Evolutionary conservation across 768 basidiomycete genomes (phyloP), one percentile per base, ranked within the genome.

Genomic region (Lactarius sp.): DNA sequence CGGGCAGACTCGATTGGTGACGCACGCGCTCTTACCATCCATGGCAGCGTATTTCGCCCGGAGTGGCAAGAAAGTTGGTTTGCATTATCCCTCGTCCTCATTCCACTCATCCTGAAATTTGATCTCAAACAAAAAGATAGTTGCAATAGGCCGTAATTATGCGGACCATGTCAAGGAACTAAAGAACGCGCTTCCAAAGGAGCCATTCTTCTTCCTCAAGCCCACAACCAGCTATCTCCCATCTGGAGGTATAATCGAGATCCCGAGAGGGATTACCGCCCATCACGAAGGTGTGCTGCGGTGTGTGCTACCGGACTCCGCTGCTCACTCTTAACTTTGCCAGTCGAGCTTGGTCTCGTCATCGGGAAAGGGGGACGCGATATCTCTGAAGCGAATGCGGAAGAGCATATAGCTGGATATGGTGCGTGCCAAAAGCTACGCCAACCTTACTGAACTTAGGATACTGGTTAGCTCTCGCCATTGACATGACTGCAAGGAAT

Each of bases 191-290:
- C 77, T 87, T 6, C 95, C 96, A 0, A 90, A 86, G 73, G 95
- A 98, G 72, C 97, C 97, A 0, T 98, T 99, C 81, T 95, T 98
- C 83, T 99, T 99, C 79, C 77, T 98, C 33, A 99, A 99, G 76
- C 97, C 96, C 8, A 98, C 97, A 5, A 86, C 88, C 13, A 92
- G 89, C 71, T 98, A 95, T 71, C 71, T 98, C 27, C 70, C 78
- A 22, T 84, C 85, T 16, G 91, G 90, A 0, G 93, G 91, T 1
- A 81, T 82, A 41, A 77, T 98, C 20, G 91, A 98, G 77, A 88
- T 98, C 41, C 97, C 97, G 0, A 75, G 72, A 33, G 95, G 95
- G 6, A 81, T 95, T 41, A 69, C 86, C 4, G 88, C 88, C 22
- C 96, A 98, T 69, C 87, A 98, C 72, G 97, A 98, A 84, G 93